A percentile compares a stretch with the other conserved stretches of the same genome.
These are phyloP conservation scores for Laetiporus sulphureus DNA, from an alignment of 1,284 basidiomycete species.

Conservation along the genomic window DNA sequence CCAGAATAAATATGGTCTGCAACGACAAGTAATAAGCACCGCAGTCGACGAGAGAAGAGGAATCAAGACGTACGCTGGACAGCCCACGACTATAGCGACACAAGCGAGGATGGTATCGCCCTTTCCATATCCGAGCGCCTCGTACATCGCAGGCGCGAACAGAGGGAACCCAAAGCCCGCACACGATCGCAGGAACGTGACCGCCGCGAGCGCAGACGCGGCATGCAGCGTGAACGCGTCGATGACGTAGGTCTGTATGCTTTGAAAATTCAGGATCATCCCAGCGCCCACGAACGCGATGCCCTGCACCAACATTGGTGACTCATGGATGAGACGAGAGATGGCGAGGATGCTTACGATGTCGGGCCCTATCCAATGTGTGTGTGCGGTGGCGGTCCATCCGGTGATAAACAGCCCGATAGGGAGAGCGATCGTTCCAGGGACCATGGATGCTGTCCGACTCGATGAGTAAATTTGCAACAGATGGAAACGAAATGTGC, in stretches of 20 bases:
- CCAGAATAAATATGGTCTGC: constrained; percentile 50
- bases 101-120: constrained; percentile 56
- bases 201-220: constrained; percentile 58
- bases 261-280: constrained; percentile 49
- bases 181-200: constrained; percentile 48
- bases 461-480: background rate
- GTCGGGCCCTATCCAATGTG: constrained; percentile 65
- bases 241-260: constrained; percentile 58
- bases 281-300: constrained; percentile 49
- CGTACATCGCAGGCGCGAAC: constrained; percentile 62
- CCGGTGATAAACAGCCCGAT: constrained; percentile 59
- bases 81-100: constrained; percentile 49
- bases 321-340: no score
- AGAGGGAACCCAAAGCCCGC: constrained; percentile 64
- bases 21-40: background rate
- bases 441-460: constrained; percentile 49
- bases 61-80: constrained; percentile 47
- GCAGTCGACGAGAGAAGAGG: background rate
- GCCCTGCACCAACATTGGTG: no score
- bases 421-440: constrained; percentile 47
- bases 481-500: background rate
- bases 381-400: constrained; percentile 50
- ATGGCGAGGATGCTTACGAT: constrained; percentile 43
- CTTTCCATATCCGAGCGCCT: constrained; percentile 55
- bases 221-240: constrained; percentile 62